A percentile compares a stretch with the other conserved stretches of the same genome.
Evolutionary conservation across 441 rosid genomes (phyloP).

Genomic region (Euphorbia schlechtendalii): DNA sequence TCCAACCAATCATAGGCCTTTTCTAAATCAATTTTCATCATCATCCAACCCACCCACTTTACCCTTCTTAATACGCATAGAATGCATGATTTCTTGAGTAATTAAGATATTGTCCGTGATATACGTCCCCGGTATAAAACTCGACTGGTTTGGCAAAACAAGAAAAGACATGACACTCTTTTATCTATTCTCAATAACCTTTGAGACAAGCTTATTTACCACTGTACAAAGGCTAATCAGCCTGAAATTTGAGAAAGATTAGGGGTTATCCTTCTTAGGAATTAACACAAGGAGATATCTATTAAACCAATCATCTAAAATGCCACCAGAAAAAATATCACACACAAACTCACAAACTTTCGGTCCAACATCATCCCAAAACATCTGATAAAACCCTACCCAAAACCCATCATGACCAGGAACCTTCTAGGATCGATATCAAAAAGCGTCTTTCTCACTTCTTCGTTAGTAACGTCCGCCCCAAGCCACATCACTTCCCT

Average conservation of each 20-base stretch:
- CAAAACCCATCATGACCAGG: not conserved
- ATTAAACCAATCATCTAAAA: not conserved
- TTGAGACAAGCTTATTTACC: not conserved
- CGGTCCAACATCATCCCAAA: not conserved
- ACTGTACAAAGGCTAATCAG: not conserved
- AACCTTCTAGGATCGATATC: not conserved
- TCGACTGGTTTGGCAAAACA: not conserved
- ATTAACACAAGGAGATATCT: not conserved
- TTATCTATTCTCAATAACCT: not conserved
- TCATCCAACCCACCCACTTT: not conserved
- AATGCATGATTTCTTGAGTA: not conserved
- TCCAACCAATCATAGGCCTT: not conserved
- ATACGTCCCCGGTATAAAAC: not conserved
- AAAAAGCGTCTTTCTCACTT: not conserved
- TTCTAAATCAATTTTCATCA: not conserved
- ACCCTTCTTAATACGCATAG: not conserved
- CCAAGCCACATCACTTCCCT: not conserved
- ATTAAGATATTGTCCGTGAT: not conserved
- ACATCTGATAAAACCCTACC: not conserved
- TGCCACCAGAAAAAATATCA: not conserved
- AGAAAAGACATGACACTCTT: not conserved
- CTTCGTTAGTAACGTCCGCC: not conserved
- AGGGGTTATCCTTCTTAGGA: not conserved
- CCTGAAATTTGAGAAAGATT: not conserved
- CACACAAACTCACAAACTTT: not conserved